A percentile compares a stretch with the other conserved stretches of the same genome.
Conservation (phyloP, 352 stramenopile species). For the Albugo candida region DNA sequence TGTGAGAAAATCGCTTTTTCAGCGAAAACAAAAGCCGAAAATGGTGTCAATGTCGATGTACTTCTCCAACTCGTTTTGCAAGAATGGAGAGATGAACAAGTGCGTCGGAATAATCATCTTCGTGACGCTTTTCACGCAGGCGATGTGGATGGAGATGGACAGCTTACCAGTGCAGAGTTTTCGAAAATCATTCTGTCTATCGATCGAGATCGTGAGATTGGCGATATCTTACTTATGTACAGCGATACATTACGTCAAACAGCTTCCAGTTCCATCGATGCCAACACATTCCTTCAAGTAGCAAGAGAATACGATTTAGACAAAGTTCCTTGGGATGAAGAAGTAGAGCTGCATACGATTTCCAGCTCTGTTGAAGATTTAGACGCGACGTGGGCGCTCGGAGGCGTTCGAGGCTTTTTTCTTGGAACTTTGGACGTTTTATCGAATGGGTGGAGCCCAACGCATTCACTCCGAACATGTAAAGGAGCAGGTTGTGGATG, state of each 20-base stretch:
- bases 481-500: conserved; percentile 58
- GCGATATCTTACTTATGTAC: conserved; percentile 64
- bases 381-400: conserved; percentile 26
- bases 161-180: conserved; percentile 59
- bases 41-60: conserved; percentile 43
- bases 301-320: conserved; percentile 59
- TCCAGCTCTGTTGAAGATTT: conserved; percentile 45
- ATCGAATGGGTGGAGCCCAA: conserved; percentile 19
- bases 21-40: conserved; percentile 15
- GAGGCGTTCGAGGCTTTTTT: conserved; percentile 31
- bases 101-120: conserved; percentile 39
- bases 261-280: conserved; percentile 25
- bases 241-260: conserved; percentile 55
- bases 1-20: conserved; percentile 32
- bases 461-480: conserved; percentile 41
- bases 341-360: conserved; percentile 43
- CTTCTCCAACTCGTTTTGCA: conserved; percentile 38
- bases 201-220: conserved; percentile 34
- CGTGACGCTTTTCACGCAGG: conserved; percentile 52
- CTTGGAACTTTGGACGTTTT: conserved; percentile 46
- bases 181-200: conserved; percentile 62
- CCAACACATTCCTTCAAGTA: conserved; percentile 47
- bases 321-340: conserved; percentile 38
- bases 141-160: conserved; percentile 59
- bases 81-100: conserved; percentile 52